Evolutionary conservation across 352 stramenopile genomes (phyloP).

Genomic region (Phytophthora vignae): DNA sequence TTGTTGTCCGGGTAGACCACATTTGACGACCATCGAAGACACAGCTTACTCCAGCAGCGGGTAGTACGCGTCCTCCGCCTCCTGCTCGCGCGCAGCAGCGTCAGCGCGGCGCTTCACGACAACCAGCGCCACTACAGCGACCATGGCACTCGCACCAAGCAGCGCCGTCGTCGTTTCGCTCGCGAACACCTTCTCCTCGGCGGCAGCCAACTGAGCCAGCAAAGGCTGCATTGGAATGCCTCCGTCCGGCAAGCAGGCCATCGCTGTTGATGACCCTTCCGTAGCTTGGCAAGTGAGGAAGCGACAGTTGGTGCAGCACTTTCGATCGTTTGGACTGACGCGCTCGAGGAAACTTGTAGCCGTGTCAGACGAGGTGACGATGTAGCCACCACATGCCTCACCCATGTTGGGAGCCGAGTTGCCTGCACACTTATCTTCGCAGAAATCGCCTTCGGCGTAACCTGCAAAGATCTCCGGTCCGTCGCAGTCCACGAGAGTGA

Average conservation of each 20-base stretch:
- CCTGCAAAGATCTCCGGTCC: constrained; percentile 43
- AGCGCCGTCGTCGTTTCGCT: constrained; percentile 28
- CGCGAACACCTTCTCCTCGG: constrained; percentile 7
- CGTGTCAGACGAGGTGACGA: constrained; percentile 17
- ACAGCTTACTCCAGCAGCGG: constrained; percentile 55
- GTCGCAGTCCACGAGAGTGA: constrained; percentile 64
- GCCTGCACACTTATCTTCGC: constrained; percentile 41
- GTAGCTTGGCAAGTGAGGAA: too few species aligned
- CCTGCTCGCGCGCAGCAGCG: not conserved
- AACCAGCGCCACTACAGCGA: not conserved
- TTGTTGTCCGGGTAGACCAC: too few species aligned
- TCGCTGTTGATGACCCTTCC: too few species aligned
- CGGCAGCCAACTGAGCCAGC: constrained; percentile 25
- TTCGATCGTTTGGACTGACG: too few species aligned
- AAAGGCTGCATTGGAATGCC: constrained; percentile 19
- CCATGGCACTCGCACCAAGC: constrained; percentile 39
- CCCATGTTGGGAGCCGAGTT: too few species aligned
- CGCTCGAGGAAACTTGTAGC: too few species aligned
- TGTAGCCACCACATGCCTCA: constrained; percentile 52
- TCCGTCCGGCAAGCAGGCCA: too few species aligned
- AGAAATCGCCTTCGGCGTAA: constrained; percentile 26
- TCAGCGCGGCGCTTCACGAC: constrained; percentile 1
- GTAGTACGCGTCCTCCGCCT: constrained; percentile 63
- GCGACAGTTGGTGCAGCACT: too few species aligned
- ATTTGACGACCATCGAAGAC: too few species aligned